Evolutionary conservation across 2,329 filamentous ascomycete species (phyloP), one percentile per base, ranked within the genome.

Genomic region (Aspergillus luchuensis): DNA sequence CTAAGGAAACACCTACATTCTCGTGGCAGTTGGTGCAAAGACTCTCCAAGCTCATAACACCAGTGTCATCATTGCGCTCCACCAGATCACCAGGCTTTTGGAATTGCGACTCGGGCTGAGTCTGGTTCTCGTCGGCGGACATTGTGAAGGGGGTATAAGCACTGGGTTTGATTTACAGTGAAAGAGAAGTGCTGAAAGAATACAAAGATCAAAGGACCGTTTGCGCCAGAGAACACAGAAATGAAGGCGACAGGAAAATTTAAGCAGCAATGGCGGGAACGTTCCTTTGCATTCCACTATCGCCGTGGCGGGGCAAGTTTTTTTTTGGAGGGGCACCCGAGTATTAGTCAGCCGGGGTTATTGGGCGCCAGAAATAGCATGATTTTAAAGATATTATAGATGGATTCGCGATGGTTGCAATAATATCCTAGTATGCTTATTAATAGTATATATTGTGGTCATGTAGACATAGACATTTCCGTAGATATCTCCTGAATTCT

Each of bases 21-120:
- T 92, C 82, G 68, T 88, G 85, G 78, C 91, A 94, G 80, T 91
- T 92, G 91, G 94, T 93, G 81, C 91, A 94, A 21, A 94, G 82
- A 66, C 89, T 91, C 77, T 93, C 90, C 21, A 82, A 67, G 53
- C 77, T 69, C 67, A 80, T 78, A 5, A 80, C 68, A 38, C 78
- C 79, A n/a, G 71, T 75, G 41, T 78, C 77, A 28, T 79, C 76
- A 59, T 78, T 66, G 47, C 67, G 67, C 61, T 78, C 73, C 13
- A 77, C 73, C 45, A 78, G 63, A 57, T 78, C 73, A 6, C 74
- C 71, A n/a, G 73, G 70, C 48, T 75, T 76, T 59, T 77, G 71
- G 60, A 77, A 77, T 49, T 75, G 73, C 39, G 73, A 72, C 54
- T 72, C 70, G 4, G 61, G 60, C 57, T 67, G 57, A 36, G 57